Evolutionary conservation across 176 grass and related monocot genomes (phyloP), one percentile per base, ranked within the genome.

Genomic region (Juncus inflexus): DNA sequence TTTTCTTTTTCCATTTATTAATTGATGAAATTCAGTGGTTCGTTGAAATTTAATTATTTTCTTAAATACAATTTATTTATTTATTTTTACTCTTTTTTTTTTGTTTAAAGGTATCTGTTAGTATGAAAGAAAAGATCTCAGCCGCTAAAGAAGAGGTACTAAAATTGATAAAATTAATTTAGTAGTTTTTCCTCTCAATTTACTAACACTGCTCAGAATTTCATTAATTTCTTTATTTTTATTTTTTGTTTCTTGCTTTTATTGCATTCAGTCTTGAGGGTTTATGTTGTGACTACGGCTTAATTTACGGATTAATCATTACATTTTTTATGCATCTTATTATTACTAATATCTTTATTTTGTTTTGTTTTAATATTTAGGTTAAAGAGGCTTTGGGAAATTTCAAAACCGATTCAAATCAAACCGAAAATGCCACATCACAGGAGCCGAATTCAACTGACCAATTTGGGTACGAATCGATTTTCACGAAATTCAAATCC

Each of bases 101-200:
- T n/a, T n/a, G n/a, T n/a, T n/a, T n/a, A 45, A 61, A 79, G 76
- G 66, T 79, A 62, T 71, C 76, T 37, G 76, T 65, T 45, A 78
- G 16, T 62, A 57, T 78, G 15, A 78, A 78, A 59, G 76, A 70
- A 45, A 79, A 79, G 66, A 63, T 79, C 36, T 79, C 76, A 3
- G 65, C 76, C 54, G 76, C 76, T 55, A 79, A 52, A 79, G 76
- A 79, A 49, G 76, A 79, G 65, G 76, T 79, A 79, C 36, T 12
- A 62, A 62, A 39, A 28, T 10, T n/a, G n/a, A 62, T 62, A 67
- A 58, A 71, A 59, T 45, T 59, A 42, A 71, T 71, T 8, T 57
- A 45, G 55, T 15, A 10, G 9, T 43, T 39, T 41, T 56, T n/a
- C 6, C 5, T 38, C 35, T 7, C 50, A 11, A 13, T 35, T 15